Percentiles rank a stretch among this genome's conserved stretches.
Evolutionary conservation across 495 filamentous ascomycete genomes (phyloP).

Genomic region (Trichoderma parareesei): DNA sequence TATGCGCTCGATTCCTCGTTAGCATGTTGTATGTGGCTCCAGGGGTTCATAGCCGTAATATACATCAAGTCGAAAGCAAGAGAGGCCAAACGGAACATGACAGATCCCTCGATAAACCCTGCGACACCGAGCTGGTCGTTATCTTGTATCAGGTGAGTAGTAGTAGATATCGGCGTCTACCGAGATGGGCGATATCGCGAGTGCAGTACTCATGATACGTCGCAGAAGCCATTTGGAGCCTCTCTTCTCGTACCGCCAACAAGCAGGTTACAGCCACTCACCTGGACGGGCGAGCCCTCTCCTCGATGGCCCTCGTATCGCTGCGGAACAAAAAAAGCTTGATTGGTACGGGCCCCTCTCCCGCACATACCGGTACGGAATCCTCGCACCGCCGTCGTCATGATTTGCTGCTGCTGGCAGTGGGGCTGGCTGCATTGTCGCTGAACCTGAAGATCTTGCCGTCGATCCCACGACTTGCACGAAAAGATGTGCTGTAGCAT

Average conservation of each 20-base stretch:
- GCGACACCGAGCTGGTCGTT: too few species aligned
- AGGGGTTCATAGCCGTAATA: not conserved
- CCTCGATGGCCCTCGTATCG: not conserved
- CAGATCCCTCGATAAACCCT: not conserved
- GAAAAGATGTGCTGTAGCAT: too few species aligned
- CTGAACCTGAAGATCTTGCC: conserved; percentile 7
- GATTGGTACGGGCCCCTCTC: not conserved
- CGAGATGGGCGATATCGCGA: too few species aligned
- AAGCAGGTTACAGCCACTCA: too few species aligned
- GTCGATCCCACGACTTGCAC: not conserved
- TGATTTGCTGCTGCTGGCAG: not conserved
- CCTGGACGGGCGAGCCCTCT: not conserved
- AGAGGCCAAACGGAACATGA: not conserved
- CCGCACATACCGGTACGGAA: not conserved
- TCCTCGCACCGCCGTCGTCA: not conserved
- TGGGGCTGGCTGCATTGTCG: not conserved
- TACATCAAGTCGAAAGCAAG: not conserved
- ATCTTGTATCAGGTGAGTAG: too few species aligned
- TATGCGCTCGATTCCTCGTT: too few species aligned
- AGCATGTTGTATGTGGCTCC: not conserved
- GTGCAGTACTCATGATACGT: too few species aligned
- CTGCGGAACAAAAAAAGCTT: not conserved
- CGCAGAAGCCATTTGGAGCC: not conserved
- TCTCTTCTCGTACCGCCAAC: not conserved
- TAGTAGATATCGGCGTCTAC: too few species aligned